Base-by-base conservation (phyloP, 768 basidiomycete species). In the Cystoderma amianthinum region DNA sequence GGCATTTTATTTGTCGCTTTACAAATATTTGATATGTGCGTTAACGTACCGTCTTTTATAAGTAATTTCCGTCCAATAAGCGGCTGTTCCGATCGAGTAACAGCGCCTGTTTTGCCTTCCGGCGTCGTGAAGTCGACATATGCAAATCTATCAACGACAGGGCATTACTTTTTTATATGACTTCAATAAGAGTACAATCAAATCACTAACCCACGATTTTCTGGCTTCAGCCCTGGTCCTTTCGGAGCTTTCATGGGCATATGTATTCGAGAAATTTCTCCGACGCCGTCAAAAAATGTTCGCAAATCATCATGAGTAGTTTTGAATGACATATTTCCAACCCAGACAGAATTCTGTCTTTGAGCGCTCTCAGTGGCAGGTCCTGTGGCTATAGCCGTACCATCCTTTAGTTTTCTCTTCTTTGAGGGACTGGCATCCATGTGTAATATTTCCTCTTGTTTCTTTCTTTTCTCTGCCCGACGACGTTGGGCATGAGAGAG, bases 261-360 rank as follows among this genome's bases (percentile, higher is more conserved):
- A 57, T 95, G 71, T 49, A 93, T 67, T 34, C 91, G 69, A 13
- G 84, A 88, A 44, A 91, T 78, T 51, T 82, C 84, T 25, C 83
- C 86, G 20, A 66, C 76, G 1, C 71, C 77, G 32, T 76, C 71
- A 56, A 91, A 90, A 61, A 90, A 91, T 21, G 50, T 53, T 32
- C 68, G 72, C 22, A 98, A 63, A n/a, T 82, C 66, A 9, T 85
- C 78, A 43, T 72, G 66, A 0, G 84, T 87, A 39, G 95, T 97
- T 62, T 85, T 86, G 72, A 85, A 98, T 4, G 86, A 74, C 58
- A 98, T 57, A 62, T 98, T 98, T 32, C 95, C 95, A 21, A 97
- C 86, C 95, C 95, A 98, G 36, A 97, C 72, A 3, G 90, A 94
- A 57, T 94, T 81, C 60, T 88, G 79, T 18, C 85, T 78, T 59